Conservation (phyloP, 345 rosid species). For the Psidium friedrichsthalianum region DNA sequence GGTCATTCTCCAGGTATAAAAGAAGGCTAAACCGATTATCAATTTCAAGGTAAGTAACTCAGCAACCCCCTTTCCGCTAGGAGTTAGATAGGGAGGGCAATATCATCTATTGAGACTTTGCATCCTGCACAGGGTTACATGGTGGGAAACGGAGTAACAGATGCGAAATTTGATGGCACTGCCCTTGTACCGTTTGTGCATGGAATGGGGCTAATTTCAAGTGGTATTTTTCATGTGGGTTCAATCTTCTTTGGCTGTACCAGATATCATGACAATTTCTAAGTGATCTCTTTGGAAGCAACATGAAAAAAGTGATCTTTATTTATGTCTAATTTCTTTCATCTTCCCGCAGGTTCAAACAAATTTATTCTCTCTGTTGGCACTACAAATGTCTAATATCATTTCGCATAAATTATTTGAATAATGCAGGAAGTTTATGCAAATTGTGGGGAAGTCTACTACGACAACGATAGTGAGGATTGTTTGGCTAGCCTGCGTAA, state of each 20-base stretch:
- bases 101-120: not conserved
- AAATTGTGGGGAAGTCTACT: conserved; percentile 16
- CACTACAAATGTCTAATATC: not conserved
- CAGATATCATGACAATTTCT: not conserved
- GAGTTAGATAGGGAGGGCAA: not conserved
- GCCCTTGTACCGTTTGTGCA: conserved; percentile 19
- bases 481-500: conserved; percentile 4
- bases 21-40: conserved; percentile 15
- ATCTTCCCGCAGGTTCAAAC: not conserved
- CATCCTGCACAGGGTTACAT: conserved; percentile 25
- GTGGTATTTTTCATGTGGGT: conserved; percentile 9
- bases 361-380: not conserved
- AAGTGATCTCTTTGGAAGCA: not conserved
- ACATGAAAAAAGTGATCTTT: not conserved
- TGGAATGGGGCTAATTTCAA: conserved; percentile 40
- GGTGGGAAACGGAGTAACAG: conserved; percentile 30
- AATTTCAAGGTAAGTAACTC: conserved; percentile 25
- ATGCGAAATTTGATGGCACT: conserved; percentile 8
- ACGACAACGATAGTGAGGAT: not conserved
- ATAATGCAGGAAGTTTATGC: conserved; percentile 8
- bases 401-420: not conserved
- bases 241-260: not conserved
- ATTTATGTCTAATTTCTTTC: not conserved
- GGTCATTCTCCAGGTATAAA: conserved; percentile 16
- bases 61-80: not conserved